A percentile compares a stretch with the other conserved stretches of the same genome.
Evolutionary conservation across 108 stramenopile species (phyloP).

Genomic region (Stephanodiscus minutulus): DNA sequence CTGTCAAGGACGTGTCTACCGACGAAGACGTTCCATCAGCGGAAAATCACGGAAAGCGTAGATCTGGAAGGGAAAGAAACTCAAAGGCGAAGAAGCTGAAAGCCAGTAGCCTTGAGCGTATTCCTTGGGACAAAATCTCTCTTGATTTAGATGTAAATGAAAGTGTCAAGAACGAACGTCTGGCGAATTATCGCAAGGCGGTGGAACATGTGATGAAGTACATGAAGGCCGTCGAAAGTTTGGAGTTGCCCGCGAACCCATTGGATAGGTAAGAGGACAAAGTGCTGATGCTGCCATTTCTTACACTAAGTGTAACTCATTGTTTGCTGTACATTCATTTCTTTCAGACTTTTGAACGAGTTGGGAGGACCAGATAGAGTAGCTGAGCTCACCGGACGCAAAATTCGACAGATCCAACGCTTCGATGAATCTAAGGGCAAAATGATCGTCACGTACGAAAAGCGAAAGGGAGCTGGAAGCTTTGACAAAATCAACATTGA

Average conservation of each 20-base stretch:
- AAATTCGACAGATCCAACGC: slow-evolving; percentile 31
- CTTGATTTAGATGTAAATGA: too few species aligned
- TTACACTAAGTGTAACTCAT: too few species aligned
- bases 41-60: too few species aligned
- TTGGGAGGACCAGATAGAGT: slow-evolving; percentile 57
- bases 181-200: slow-evolving; percentile 25
- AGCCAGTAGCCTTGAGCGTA: too few species aligned
- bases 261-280: too few species aligned
- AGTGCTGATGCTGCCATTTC: too few species aligned
- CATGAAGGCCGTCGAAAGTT: slow-evolving; percentile 27
- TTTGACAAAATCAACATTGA: slow-evolving; percentile 63
- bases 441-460: slow-evolving; percentile 41
- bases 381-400: slow-evolving; percentile 77
- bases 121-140: slow-evolving; percentile 44
- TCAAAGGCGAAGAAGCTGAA: too few species aligned
- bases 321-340: too few species aligned
- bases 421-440: slow-evolving; percentile 8
- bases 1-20: background rate
- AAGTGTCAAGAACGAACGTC: slow-evolving; percentile 15
- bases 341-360: slow-evolving; percentile 58
- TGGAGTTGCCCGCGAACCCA: slow-evolving; percentile 55
- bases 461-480: slow-evolving; percentile 35
- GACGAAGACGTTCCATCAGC: too few species aligned
- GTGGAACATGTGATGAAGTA: slow-evolving; percentile 26
- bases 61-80: too few species aligned